phyloP scores from a whole-genome alignment of 208 protist species.

The Trypanosoma brucei region DNA sequence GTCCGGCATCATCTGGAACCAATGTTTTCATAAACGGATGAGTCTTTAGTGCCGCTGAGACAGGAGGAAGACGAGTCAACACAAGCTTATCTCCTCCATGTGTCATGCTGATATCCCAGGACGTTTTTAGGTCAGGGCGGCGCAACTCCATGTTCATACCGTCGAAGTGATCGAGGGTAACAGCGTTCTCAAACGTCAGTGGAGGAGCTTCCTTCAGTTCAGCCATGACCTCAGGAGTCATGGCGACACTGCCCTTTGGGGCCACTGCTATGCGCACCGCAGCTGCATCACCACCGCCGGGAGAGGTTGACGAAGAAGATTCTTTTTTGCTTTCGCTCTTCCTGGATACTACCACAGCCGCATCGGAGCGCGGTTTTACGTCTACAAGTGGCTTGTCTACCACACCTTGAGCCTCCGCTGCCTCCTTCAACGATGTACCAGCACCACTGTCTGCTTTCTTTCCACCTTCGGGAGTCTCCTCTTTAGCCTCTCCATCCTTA shows the following conservation, averaged over 20 bases:
- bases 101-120: conserved; percentile 52
- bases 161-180: conserved; percentile 33
- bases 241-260: too few relatives aligned
- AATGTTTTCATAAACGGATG: conserved; percentile 51
- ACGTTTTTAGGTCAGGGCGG: conserved; percentile 20
- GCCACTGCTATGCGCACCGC: too few relatives aligned
- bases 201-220: conserved; percentile 26
- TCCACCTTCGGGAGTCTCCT: not conserved
- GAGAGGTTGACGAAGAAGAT: not conserved
- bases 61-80: conserved; percentile 39
- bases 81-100: conserved; percentile 38
- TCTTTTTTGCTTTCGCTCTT: conserved; percentile 13
- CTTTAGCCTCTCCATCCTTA: not conserved
- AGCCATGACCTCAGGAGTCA: not conserved
- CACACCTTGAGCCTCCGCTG: conserved; percentile 10
- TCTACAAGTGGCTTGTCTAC: conserved; percentile 20
- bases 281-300: too few relatives aligned
- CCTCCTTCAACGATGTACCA: conserved; percentile 7
- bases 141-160: conserved; percentile 27
- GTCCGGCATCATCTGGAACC: conserved; percentile 24
- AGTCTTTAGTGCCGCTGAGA: conserved; percentile 20
- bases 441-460: not conserved
- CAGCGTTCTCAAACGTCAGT: conserved; percentile 25
- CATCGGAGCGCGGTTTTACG: conserved; percentile 1
- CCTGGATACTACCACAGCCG: conserved; percentile 8